phyloP scores from a whole-genome alignment of 495 filamentous ascomycete species.

The Hypomontagnella monticulosa region DNA sequence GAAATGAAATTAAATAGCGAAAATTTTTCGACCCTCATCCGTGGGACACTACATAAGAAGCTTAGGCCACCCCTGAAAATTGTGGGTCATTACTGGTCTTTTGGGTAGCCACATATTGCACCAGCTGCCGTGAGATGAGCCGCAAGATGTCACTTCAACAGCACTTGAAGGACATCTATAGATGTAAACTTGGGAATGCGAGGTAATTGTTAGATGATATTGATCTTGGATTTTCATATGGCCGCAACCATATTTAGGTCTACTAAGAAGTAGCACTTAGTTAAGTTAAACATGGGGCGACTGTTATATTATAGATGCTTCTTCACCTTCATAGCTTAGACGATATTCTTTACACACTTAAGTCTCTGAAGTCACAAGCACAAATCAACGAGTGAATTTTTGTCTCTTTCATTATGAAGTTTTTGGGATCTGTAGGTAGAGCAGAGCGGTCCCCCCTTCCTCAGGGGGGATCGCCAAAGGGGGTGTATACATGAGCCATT shows the following conservation, averaged over 20 bases:
- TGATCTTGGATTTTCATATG: too few relatives aligned
- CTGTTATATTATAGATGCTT: not conserved
- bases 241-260: too few relatives aligned
- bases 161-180: too few relatives aligned
- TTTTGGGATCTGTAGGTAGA: conserved; percentile 21
- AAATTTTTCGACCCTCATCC: conserved; percentile 26
- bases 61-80: conserved; percentile 25
- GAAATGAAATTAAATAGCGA: conserved; percentile 24
- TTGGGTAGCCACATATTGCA: too few relatives aligned
- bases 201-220: too few relatives aligned
- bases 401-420: conserved; percentile 43
- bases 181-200: too few relatives aligned
- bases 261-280: too few relatives aligned
- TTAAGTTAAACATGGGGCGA: not conserved
- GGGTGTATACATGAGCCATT: conserved; percentile 45
- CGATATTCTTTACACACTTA: not conserved
- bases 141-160: conserved; percentile 1
- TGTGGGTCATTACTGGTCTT: conserved; percentile 10
- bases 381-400: conserved; percentile 37
- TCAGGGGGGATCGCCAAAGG: conserved; percentile 16
- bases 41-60: conserved; percentile 13
- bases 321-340: not conserved
- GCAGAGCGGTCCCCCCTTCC: conserved; percentile 13
- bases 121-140: conserved; percentile 6
- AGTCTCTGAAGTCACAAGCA: conserved; percentile 4